Conservation (phyloP, 345 rosid species). For the Boechera retrofracta region DNA sequence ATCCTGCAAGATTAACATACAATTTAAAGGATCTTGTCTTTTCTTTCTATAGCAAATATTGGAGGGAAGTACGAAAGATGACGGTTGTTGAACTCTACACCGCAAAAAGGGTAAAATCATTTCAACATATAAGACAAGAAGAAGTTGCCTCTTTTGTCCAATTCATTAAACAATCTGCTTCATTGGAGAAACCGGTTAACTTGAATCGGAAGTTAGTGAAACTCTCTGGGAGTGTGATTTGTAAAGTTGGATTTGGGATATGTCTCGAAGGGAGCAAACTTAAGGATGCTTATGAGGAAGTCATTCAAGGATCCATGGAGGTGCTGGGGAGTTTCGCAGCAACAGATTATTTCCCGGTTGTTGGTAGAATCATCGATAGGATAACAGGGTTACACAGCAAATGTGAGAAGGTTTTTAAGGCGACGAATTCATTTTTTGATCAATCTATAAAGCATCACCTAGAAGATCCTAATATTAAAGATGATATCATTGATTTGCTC, state of each 20-base stretch:
- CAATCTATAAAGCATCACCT: no score
- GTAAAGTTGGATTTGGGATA: slow-evolving; percentile 49
- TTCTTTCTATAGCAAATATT: slow-evolving; percentile 41
- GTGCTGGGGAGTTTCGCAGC: slow-evolving; percentile 44
- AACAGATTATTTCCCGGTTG: slow-evolving; percentile 13
- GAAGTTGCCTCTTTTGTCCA: slow-evolving; percentile 42
- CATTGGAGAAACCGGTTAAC: slow-evolving; percentile 34
- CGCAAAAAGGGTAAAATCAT: slow-evolving; percentile 47
- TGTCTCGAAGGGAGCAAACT: slow-evolving; percentile 43
- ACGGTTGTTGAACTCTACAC: slow-evolving; percentile 49
- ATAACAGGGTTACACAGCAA: no score
- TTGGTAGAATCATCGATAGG: no score
- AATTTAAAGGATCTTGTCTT: slow-evolving; percentile 42
- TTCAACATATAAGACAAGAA: slow-evolving; percentile 45
- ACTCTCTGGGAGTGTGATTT: slow-evolving; percentile 41
- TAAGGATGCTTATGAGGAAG: slow-evolving; percentile 36
- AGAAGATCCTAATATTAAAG: no score
- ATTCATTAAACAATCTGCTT: slow-evolving; percentile 36
- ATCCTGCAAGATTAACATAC: slow-evolving; percentile 41
- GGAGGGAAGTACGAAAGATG: slow-evolving; percentile 50
- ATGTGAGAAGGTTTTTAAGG: no score
- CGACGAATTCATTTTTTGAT: no score
- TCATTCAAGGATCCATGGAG: slow-evolving; percentile 40
- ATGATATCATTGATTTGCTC: no score
- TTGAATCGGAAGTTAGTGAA: slow-evolving; percentile 39